Conservation (phyloP, 2,329 filamentous ascomycete genomes). For the Botrytis fragariae region DNA sequence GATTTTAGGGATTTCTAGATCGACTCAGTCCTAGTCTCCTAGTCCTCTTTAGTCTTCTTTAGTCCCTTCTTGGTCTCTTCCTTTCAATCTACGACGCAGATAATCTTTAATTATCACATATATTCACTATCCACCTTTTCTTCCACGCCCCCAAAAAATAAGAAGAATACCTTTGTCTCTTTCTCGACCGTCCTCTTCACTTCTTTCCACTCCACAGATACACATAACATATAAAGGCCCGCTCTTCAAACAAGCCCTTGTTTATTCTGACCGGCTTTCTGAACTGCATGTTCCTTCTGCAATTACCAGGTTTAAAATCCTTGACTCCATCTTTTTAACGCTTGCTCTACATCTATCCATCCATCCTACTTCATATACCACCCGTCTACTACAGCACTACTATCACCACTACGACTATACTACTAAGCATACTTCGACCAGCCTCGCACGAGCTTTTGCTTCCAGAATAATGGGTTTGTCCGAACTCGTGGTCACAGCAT, state of each 20-base stretch:
- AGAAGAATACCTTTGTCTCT: not conserved
- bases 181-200: not conserved
- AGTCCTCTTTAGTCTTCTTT: not conserved
- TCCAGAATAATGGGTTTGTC: constrained; percentile 37
- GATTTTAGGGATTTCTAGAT: not conserved
- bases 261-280: not conserved
- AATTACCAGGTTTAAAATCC: constrained; percentile 31
- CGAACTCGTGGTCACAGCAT: constrained; percentile 35
- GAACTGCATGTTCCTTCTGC: constrained; percentile 30
- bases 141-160: not conserved
- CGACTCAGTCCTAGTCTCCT: not conserved
- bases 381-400: constrained; percentile 23
- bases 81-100: not conserved
- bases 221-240: constrained; percentile 23
- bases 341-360: constrained; percentile 16
- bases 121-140: not conserved
- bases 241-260: constrained; percentile 31
- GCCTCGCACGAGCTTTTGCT: constrained; percentile 34
- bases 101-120: not conserved
- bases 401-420: too few species aligned
- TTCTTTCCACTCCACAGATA: constrained; percentile 2
- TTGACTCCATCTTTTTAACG: constrained; percentile 29
- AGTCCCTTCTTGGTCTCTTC: not conserved
- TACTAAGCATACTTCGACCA: constrained; percentile 24
- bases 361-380: constrained; percentile 20